Base-by-base conservation (phyloP, 1,284 basidiomycete genomes). In the Fistulinella cinereoalba region DNA sequence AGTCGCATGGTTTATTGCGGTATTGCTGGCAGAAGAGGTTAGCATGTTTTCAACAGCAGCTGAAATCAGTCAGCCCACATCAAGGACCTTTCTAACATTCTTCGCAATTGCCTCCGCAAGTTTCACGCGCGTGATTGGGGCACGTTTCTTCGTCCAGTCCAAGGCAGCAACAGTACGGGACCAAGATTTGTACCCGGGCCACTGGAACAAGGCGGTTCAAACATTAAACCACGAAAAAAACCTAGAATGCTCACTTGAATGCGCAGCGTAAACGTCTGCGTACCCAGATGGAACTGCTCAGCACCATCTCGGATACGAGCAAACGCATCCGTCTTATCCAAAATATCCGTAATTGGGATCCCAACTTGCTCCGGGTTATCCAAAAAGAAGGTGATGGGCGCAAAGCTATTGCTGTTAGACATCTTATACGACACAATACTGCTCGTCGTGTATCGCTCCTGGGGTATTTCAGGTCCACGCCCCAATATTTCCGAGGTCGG, bases 91-190 rank as follows among this genome's bases (percentile, higher is more conserved):
- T 13, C 58, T 47, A n/a, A 76, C 53, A 2, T 62, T 64, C 21
- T 55, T 66, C 18, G 72, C 72, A 25, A 73, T 64, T 23, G 65
- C 71, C 41, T 66, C 62, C 10, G 72, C 71, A 1, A 73, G 58
- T 45, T 71, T 72, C n/a, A 62, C 54, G 23, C 71, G 68, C 0
- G 67, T 69, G 39, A 68, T 42, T 1, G 63, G 64, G 2, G 24
- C 45, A 7, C 65, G 65, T 1, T 4, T 12, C 29, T 53, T 66
- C 6, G 37, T 64, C 67, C 67, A 69, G 16, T 69, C 46, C 47
- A 51, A 34, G 1, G 66, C 53, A 9, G 61, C 52, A 22, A 69
- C 50, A 1, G 68, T 65, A 44, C 64, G 61, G 23, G 47, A 45
- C 55, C 53, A 68, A 6, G 50, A 23, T 36, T 22, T 41, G 29